Evolutionary conservation across 1,284 basidiomycete species (phyloP).

Genomic region (Cryptococcus sp.): DNA sequence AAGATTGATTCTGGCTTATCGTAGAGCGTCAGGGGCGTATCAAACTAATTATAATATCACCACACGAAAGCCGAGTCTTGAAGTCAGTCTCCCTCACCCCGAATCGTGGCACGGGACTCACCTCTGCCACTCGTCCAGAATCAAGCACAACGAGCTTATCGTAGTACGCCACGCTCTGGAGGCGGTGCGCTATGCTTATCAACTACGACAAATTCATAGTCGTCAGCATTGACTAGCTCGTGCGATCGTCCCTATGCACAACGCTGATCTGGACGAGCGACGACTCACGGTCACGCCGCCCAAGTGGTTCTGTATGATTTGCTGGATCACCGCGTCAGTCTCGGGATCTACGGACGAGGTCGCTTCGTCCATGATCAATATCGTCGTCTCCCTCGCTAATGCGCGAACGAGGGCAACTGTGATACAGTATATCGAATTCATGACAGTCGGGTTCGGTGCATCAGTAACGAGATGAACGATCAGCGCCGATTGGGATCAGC

Average conservation of each 20-base stretch:
- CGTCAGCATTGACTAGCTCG: not conserved
- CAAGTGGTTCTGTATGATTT: constrained; percentile 72
- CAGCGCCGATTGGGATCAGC: constrained; percentile 4
- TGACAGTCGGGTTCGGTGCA: not conserved
- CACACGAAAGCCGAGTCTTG: not conserved
- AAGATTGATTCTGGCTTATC: constrained; percentile 45
- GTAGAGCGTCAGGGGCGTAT: constrained; percentile 48
- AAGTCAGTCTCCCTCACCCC: not conserved
- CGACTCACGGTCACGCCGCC: constrained; percentile 43
- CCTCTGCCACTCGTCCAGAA: constrained; percentile 40
- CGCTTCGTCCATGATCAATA: constrained; percentile 64
- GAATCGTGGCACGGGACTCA: too few relatives aligned
- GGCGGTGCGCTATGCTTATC: constrained; percentile 71
- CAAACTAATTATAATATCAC: constrained; percentile 32
- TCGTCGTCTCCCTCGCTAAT: constrained; percentile 66
- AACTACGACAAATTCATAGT: constrained; percentile 39
- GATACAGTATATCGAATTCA: not conserved
- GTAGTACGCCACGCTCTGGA: constrained; percentile 67
- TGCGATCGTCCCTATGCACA: too few relatives aligned
- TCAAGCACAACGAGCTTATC: constrained; percentile 51
- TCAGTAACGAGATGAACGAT: too few relatives aligned
- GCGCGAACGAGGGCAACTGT: constrained; percentile 67
- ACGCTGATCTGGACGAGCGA: not conserved
- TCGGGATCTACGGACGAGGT: constrained; percentile 69
- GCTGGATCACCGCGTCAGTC: constrained; percentile 72